Evolutionary conservation across 768 basidiomycete genomes (phyloP).

Genomic region (Boletus bicolor): DNA sequence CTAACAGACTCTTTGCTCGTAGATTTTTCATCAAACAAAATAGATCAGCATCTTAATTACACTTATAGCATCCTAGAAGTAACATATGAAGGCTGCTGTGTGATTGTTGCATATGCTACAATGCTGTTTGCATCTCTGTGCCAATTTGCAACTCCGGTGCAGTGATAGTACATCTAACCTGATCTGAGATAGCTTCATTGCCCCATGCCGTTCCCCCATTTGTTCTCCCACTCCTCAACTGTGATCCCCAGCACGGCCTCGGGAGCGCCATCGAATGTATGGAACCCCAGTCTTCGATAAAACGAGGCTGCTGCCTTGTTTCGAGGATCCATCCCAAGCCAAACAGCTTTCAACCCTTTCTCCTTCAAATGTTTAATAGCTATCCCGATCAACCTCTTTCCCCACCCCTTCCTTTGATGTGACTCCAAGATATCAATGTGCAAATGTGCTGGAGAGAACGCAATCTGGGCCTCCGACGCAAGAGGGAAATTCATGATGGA

Average conservation of each 20-base stretch:
- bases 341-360: slow-evolving; percentile 48
- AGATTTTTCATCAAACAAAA: no score
- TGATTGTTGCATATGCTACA: no score
- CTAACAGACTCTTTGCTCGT: no score
- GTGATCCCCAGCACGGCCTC: slow-evolving; percentile 53
- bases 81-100: no score
- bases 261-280: slow-evolving; percentile 48
- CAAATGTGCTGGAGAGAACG: slow-evolving; percentile 69
- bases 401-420: slow-evolving; percentile 70
- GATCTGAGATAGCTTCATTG: neutral
- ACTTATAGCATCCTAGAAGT: no score
- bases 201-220: neutral
- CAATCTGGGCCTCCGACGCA: slow-evolving; percentile 51
- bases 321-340: slow-evolving; percentile 65
- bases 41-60: no score
- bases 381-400: slow-evolving; percentile 54
- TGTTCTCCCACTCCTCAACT: slow-evolving; percentile 38
- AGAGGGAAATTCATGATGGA: slow-evolving; percentile 35
- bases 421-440: slow-evolving; percentile 70
- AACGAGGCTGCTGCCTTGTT: slow-evolving; percentile 60
- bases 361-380: slow-evolving; percentile 54
- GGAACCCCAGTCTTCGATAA: slow-evolving; percentile 63
- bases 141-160: no score
- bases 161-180: no score
- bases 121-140: no score